Evolutionary conservation across 495 filamentous ascomycete genomes (phyloP), one percentile per base, ranked within the genome.

Genomic region (Chaetomium tenue): DNA sequence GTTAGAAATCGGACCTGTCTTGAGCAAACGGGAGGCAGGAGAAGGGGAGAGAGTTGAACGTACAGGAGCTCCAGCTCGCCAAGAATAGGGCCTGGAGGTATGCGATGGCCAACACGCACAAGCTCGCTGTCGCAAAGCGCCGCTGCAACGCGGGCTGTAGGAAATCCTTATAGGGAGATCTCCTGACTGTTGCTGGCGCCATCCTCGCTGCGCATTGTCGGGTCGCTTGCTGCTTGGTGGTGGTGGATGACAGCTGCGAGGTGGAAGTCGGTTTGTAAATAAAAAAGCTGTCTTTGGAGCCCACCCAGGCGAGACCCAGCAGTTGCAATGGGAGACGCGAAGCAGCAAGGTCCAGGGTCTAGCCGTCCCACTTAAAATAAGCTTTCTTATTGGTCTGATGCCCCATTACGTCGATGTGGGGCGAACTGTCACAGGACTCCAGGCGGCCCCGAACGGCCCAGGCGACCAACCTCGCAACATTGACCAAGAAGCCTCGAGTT

Each of bases 61-160:
- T 72, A 92, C 89, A 82, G 12, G 87, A 88, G 69, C 84, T 78
- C 81, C 87, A 91, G 66, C 83, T 83, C 15, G 87, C 88, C 66
- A 96, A 82, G 42, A 86, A 71, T 66, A 95, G 74, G 58, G 90
- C 81, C 66, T 90, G 83, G n/a, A 84, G 26, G 74, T 96, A 98
- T 76, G 89, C 91, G 64, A 91, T 77, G 18, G 81, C 74, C 16
- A 93, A 71, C 9, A 89, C 75, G 46, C 91, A 72, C 40, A 83
- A 75, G 52, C 88, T 88, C 37, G 91, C 90, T 60, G 84, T 83
- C 47, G 87, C 87, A 80, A 97, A 98, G 63, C 92, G 83, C 67
- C 91, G 83, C 74, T 98, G 94, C 59, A 98, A 78, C 47, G 90
- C 84, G 40, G 94, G 93, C 46, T 93, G 96, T 63, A 98, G 77